Evolutionary conservation across 2,329 filamentous ascomycete genomes (phyloP).

Genomic region (Aspergillus japonicus): DNA sequence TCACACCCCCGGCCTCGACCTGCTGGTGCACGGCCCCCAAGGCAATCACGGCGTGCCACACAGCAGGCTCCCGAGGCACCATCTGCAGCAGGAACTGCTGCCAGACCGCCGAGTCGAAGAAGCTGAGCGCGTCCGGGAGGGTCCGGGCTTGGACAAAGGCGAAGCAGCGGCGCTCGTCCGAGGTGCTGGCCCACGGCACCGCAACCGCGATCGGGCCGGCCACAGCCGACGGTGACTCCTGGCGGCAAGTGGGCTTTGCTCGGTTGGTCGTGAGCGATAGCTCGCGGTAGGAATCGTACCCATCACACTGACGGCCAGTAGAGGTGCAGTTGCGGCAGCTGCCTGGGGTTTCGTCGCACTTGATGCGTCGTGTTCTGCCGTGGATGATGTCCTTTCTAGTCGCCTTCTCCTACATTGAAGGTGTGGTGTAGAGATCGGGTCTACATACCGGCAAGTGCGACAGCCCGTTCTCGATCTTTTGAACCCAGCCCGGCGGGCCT

Average conservation of each 20-base stretch:
- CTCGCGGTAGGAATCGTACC: background rate
- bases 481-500: background rate
- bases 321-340: background rate
- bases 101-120: background rate
- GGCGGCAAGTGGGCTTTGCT: background rate
- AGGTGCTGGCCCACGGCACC: background rate
- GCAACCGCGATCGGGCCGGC: background rate
- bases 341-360: background rate
- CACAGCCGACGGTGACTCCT: background rate
- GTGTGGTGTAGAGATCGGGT: background rate
- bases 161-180: conserved; percentile 7
- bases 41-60: conserved; percentile 1
- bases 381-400: background rate
- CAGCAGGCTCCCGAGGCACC: background rate
- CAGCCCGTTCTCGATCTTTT: background rate
- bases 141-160: background rate
- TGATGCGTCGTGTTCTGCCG: background rate
- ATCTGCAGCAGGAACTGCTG: background rate
- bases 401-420: background rate
- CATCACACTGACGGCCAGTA: background rate
- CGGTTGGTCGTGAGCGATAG: background rate
- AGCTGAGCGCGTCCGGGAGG: background rate
- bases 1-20: background rate
- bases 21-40: background rate
- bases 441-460: background rate